Conservation (phyloP, 2,329 filamentous ascomycete species). For the Aspergillus oerlinghausenensis region DNA sequence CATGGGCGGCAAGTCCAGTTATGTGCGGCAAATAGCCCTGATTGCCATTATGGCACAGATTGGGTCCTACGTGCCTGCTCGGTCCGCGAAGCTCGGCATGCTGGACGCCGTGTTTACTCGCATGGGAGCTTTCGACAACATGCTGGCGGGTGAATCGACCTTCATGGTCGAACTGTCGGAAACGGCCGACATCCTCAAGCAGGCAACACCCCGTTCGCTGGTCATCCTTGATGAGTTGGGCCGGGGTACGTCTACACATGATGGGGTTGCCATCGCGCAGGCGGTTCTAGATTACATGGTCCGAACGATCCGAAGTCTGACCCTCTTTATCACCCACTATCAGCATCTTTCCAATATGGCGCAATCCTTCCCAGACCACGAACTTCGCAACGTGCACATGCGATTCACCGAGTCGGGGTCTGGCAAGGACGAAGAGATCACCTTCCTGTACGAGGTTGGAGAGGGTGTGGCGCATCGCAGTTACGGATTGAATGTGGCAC, state of each 20-base stretch:
- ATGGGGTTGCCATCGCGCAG: constrained; percentile 92
- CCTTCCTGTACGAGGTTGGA: constrained; percentile 88
- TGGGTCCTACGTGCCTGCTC: constrained; percentile 87
- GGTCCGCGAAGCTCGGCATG: constrained; percentile 68
- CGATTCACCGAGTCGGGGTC: constrained; percentile 61
- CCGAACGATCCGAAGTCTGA: constrained; percentile 67
- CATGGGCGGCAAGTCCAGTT: constrained; percentile 99
- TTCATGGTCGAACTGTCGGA: constrained; percentile 98
- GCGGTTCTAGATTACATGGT: constrained; percentile 84
- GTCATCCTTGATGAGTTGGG: constrained; percentile 95
- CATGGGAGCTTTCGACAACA: constrained; percentile 94
- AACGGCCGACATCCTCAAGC: constrained; percentile 83
- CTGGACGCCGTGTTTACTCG: constrained; percentile 90
- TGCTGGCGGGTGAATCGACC: constrained; percentile 88
- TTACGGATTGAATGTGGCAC: constrained; percentile 90
- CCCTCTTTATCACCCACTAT: constrained; percentile 97
- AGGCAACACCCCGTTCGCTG: constrained; percentile 76
- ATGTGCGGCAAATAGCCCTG: constrained; percentile 86
- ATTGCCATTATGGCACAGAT: constrained; percentile 93
- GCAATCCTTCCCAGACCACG: constrained; percentile 59
- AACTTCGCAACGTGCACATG: constrained; percentile 90
- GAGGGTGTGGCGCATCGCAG: constrained; percentile 90
- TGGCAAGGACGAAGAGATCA: constrained; percentile 69
- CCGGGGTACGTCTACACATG: constrained; percentile 87
- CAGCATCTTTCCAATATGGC: constrained; percentile 76